These are phyloP conservation scores for Trametes meyenii DNA, from an alignment of 768 basidiomycete genomes.

Conservation along the genomic window DNA sequence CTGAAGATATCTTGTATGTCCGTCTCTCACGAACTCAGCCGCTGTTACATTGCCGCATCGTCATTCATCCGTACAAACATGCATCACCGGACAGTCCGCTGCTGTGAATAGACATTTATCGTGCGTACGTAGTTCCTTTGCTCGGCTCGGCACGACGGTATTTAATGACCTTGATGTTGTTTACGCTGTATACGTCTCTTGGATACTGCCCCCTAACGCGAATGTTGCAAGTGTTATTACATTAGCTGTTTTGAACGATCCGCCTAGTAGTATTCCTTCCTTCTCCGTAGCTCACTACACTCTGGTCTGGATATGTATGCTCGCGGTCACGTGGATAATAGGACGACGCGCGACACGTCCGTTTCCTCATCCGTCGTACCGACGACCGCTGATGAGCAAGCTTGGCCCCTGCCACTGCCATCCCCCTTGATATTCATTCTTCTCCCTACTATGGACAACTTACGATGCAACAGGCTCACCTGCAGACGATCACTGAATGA, in stretches of 20 bases:
- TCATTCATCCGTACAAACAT: slow-evolving; percentile 4
- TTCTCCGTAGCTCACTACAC: background rate
- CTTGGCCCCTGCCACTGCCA: background rate
- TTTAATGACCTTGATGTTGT: slow-evolving; percentile 27
- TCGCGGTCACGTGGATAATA: slow-evolving; percentile 13
- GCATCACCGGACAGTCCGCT: slow-evolving; percentile 10
- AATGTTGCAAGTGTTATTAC: slow-evolving; percentile 1
- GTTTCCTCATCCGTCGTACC: too few species aligned
- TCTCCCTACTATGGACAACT: slow-evolving; percentile 61
- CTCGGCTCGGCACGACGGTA: slow-evolving; percentile 13
- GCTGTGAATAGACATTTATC: slow-evolving; percentile 16
- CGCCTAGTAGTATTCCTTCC: background rate
- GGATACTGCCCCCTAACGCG: background rate
- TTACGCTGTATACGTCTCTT: slow-evolving; percentile 18
- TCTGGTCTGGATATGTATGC: background rate
- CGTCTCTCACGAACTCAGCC: background rate
- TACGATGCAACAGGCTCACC: slow-evolving; percentile 79
- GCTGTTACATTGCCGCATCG: slow-evolving; percentile 17
- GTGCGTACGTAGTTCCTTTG: slow-evolving; percentile 6
- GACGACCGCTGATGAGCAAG: too few species aligned
- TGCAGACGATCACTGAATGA: slow-evolving; percentile 70
- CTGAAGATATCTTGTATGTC: slow-evolving; percentile 32
- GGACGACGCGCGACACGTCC: too few species aligned
- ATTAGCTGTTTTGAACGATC: slow-evolving; percentile 1
- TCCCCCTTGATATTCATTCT: background rate